Base-by-base conservation (phyloP, 257 asterid species). In the Gardenia jasminoides region DNA sequence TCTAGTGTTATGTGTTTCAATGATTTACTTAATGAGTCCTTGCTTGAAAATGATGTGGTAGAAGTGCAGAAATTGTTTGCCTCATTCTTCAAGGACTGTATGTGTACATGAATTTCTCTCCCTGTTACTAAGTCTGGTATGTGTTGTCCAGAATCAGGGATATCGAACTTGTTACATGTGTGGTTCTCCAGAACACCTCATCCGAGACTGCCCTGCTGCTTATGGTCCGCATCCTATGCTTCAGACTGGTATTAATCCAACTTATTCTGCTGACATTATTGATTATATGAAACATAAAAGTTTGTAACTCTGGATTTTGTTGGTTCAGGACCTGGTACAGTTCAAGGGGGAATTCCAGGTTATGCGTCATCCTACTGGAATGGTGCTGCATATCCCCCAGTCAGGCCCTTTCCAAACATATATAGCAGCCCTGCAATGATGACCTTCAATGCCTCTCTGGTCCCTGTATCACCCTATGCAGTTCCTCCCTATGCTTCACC, bases 151-250 rank as follows among this genome's bases (percentile, higher is more conserved):
- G 68, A 50, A 78, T 82, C 88, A 93, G 98, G 92, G 86, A 61
- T 66, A 67, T 47, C 93, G 92, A 64, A 87, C 80, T 62, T 92
- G 98, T 86, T 92, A 89, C 83, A 75, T 81, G 72, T 94, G 96
- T 88, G 99, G 96, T 80, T 91, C 98, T 85, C 91, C 93, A 19
- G 92, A 88, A 52, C 99, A 94, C 89, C 92, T 93, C 80, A 85
- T 90, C 86, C 92, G 93, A 87, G 91, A 93, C 84, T 94, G 96
- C 81, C 93, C 94, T 66, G 39, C 47, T 78, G 80, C 83, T 70
- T 82, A 95, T 79, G 85, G 84, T 82, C 85, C 82, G 65, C 86
- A 83, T 83, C 87, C 89, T 65, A 87, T 90, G 92, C 85, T 85
- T 81, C 94, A 73, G 47, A 87, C 91, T 85, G 97, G 98, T 94